A percentile compares a stretch with the other conserved stretches of the same genome.
Evolutionary conservation across 768 basidiomycete species (phyloP).

Genomic region (Vishniacozyma victoriae): DNA sequence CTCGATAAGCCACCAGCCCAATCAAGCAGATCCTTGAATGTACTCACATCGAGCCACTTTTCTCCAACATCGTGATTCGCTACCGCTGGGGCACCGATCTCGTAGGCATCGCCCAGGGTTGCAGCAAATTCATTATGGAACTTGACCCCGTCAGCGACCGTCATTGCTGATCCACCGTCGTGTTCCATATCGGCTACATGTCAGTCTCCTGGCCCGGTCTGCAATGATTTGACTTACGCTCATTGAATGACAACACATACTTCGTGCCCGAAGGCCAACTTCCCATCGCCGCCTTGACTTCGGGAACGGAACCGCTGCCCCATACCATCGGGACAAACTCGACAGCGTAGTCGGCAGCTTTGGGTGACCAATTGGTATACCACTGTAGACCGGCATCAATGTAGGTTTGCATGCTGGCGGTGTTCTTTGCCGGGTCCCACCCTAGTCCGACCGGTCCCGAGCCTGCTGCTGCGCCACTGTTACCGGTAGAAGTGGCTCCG

Average conservation of each 20-base stretch:
- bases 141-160: conserved; percentile 13
- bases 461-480: background rate
- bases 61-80: conserved; percentile 27
- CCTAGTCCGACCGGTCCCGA: conserved; percentile 1
- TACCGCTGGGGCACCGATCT: conserved; percentile 34
- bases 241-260: conserved; percentile 37
- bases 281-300: conserved; percentile 1
- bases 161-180: conserved; percentile 20
- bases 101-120: conserved; percentile 13
- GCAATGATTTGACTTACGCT: conserved; percentile 24
- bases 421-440: conserved; percentile 8
- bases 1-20: background rate
- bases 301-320: too few relatives aligned
- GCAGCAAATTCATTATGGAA: conserved; percentile 26
- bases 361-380: conserved; percentile 24
- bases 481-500: background rate
- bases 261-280: conserved; percentile 9
- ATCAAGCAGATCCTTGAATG: background rate
- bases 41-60: conserved; percentile 31
- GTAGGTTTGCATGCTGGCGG: background rate
- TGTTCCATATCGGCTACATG: conserved; percentile 16
- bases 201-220: background rate
- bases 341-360: conserved; percentile 3
- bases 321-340: conserved; percentile 29
- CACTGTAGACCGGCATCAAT: conserved; percentile 5